A percentile compares a stretch with the other conserved stretches of the same genome.
These are phyloP conservation scores for Jaapia argillacea DNA, from an alignment of 768 basidiomycete genomes.

Conservation along the genomic window DNA sequence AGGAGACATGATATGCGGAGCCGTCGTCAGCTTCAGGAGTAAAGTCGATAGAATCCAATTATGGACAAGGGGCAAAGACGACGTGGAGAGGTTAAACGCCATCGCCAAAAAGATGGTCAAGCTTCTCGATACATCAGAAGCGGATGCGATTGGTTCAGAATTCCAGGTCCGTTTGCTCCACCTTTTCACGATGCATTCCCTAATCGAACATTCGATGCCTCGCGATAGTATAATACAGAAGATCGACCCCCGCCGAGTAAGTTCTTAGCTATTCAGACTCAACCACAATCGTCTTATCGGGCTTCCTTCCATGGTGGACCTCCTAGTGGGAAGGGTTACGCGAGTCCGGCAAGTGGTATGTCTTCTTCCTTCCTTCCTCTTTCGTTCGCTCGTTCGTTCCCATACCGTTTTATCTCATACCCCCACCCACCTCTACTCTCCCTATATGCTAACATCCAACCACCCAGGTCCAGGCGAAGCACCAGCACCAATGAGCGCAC, in stretches of 20 bases:
- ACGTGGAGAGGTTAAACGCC: constrained; percentile 74
- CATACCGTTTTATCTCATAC: no score
- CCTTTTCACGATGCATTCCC: constrained; percentile 23
- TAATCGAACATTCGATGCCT: constrained; percentile 25
- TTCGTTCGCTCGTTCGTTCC: no score
- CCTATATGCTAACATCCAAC: no score
- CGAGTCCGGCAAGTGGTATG: constrained; percentile 15
- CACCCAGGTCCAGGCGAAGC: no score
- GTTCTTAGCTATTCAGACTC: constrained; percentile 69
- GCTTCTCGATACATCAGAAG: constrained; percentile 74
- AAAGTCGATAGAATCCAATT: constrained; percentile 89
- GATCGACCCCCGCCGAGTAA: constrained; percentile 75
- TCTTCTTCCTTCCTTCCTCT: neutral
- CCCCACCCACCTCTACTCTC: no score
- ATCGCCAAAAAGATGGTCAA: constrained; percentile 81
- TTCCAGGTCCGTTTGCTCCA: constrained; percentile 75
- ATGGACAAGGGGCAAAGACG: constrained; percentile 82
- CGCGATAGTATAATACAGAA: constrained; percentile 71
- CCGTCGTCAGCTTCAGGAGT: constrained; percentile 78
- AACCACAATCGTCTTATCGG: constrained; percentile 58
- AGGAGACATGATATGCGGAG: constrained; percentile 73
- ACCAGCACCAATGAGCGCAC: no score
- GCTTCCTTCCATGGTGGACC: constrained; percentile 44
- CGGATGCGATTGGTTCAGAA: constrained; percentile 78
- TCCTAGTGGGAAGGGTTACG: constrained; percentile 18